These are phyloP conservation scores for Rugosomyces carneus DNA, from an alignment of 1,284 basidiomycete genomes.

Conservation along the genomic window DNA sequence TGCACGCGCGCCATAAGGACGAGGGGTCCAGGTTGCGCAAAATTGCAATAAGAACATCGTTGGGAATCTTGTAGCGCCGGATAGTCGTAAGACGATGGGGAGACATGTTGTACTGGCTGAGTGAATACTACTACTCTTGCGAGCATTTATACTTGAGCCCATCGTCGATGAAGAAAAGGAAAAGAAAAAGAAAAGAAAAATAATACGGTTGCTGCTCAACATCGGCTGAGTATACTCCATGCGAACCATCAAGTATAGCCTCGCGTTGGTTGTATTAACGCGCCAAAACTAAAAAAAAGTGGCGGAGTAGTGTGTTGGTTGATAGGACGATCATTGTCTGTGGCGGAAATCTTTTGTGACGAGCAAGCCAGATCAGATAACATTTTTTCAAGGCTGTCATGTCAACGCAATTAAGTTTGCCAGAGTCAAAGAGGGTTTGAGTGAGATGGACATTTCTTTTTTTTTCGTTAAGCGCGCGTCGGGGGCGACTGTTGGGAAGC, in stretches of 20 bases:
- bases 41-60: conserved; percentile 48
- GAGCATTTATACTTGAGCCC: conserved; percentile 40
- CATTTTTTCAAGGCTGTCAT: conserved; percentile 23
- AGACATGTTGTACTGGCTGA: conserved; percentile 31
- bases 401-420: conserved; percentile 47
- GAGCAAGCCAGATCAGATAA: conserved; percentile 40
- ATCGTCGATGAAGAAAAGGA: conserved; percentile 30
- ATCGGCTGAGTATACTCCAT: conserved; percentile 32
- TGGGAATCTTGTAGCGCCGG: conserved; percentile 42
- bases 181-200: conserved; percentile 35
- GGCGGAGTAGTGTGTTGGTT: conserved; percentile 32
- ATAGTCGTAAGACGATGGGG: conserved; percentile 35
- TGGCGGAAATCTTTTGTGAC: conserved; percentile 44
- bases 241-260: conserved; percentile 28
- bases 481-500: conserved; percentile 12
- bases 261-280: conserved; percentile 28
- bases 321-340: conserved; percentile 40
- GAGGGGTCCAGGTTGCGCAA: conserved; percentile 47
- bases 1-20: conserved; percentile 45
- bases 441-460: conserved; percentile 25
- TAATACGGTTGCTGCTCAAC: conserved; percentile 30
- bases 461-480: conserved; percentile 21
- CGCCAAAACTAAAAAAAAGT: conserved; percentile 24
- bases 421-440: conserved; percentile 28
- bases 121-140: conserved; percentile 22